phyloP scores from a whole-genome alignment of 1,284 basidiomycete species.

The Fomitopsis betulina region DNA sequence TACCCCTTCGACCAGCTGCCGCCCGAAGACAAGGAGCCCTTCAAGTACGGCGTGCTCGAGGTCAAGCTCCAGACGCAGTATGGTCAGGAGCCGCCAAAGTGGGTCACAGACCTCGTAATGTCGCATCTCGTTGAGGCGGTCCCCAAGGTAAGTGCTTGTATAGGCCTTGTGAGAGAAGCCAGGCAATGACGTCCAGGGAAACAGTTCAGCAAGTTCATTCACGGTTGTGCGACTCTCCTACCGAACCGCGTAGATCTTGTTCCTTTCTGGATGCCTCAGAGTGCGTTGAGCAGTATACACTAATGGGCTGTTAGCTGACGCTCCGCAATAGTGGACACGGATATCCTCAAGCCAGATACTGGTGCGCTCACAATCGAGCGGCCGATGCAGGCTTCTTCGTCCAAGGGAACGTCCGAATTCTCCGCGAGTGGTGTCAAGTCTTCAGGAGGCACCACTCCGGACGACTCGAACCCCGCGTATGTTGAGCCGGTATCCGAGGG shows the following conservation, averaged over 20 bases:
- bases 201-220: conserved; percentile 84
- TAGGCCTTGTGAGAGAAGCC: conserved; percentile 7
- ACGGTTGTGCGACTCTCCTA: conserved; percentile 92
- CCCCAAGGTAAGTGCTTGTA: conserved; percentile 49
- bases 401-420: conserved; percentile 34
- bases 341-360: conserved; percentile 86
- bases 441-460: conserved; percentile 48
- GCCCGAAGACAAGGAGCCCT: conserved; percentile 84
- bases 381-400: conserved; percentile 41
- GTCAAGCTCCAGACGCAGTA: conserved; percentile 97
- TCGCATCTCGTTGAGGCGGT: conserved; percentile 93
- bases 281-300: conserved; percentile 38
- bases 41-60: conserved; percentile 94
- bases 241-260: conserved; percentile 96
- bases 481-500: conserved; percentile 89
- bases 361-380: conserved; percentile 77
- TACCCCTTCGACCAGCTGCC: conserved; percentile 82
- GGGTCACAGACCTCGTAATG: conserved; percentile 94
- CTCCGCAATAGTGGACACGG: conserved; percentile 72
- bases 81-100: conserved; percentile 94
- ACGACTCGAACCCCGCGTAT: conserved; percentile 46
- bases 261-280: conserved; percentile 98
- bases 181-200: not conserved
- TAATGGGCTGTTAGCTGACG: not conserved
- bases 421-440: conserved; percentile 36